Evolutionary conservation across 2,329 filamentous ascomycete species (phyloP).

Genomic region (Immersiporthe knoxdaviesiana): DNA sequence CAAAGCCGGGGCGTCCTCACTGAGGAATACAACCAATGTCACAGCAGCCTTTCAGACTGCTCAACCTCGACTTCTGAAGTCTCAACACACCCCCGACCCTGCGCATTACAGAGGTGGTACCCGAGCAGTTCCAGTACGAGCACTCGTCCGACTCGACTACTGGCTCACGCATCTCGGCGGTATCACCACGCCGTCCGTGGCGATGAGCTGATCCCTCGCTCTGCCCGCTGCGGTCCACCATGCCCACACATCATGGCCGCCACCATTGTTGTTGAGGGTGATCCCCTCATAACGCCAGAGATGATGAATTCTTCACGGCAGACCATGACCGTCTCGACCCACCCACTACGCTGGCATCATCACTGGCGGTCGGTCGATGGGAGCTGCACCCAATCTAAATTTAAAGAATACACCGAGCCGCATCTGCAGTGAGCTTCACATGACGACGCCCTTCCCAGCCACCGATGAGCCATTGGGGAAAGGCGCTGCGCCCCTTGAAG

Average conservation of each 20-base stretch:
- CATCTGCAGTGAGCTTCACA: not conserved
- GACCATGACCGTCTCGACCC: slow-evolving; percentile 35
- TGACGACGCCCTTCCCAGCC: slow-evolving; percentile 17
- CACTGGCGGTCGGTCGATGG: slow-evolving; percentile 46
- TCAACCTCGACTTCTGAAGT: not conserved
- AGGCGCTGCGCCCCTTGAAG: not conserved
- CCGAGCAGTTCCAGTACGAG: not conserved
- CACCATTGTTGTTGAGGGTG: slow-evolving; percentile 35
- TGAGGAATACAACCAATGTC: not conserved
- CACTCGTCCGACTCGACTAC: not conserved
- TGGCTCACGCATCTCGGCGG: not conserved
- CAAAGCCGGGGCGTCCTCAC: not conserved
- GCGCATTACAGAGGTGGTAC: not conserved
- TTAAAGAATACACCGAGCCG: slow-evolving; percentile 33
- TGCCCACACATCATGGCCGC: slow-evolving; percentile 35
- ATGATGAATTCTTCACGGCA: slow-evolving; percentile 40
- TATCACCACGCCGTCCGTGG: slow-evolving; percentile 1
- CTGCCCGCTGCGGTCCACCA: slow-evolving; percentile 28
- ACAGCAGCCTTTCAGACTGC: not conserved
- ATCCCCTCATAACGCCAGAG: slow-evolving; percentile 37
- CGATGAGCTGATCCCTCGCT: slow-evolving; percentile 10
- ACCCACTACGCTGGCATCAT: slow-evolving; percentile 39
- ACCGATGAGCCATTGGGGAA: slow-evolving; percentile 15
- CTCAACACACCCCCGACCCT: not conserved
- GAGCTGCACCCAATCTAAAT: slow-evolving; percentile 41